These are phyloP conservation scores for Podila epigama DNA, from an alignment of 192 early-diverging fungal species.

Conservation along the genomic window DNA sequence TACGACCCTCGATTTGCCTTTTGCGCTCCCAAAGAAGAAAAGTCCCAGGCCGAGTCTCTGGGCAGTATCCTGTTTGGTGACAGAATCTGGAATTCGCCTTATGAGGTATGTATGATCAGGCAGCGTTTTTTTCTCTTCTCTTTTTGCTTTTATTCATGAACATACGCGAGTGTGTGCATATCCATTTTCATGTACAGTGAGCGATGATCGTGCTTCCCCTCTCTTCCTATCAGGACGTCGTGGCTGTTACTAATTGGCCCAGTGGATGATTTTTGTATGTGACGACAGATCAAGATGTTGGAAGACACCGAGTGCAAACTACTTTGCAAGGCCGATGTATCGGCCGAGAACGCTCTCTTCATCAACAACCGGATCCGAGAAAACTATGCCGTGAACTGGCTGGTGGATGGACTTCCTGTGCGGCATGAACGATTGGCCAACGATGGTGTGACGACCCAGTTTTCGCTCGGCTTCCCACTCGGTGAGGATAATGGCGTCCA, in stretches of 20 bases:
- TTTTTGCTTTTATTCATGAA: not conserved
- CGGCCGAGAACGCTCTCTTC: slow-evolving; percentile 78
- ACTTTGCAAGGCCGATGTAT: slow-evolving; percentile 68
- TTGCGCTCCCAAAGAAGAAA: slow-evolving; percentile 66
- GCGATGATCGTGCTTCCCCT: no score
- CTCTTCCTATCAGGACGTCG: no score
- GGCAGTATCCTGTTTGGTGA: slow-evolving; percentile 97
- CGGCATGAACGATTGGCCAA: slow-evolving; percentile 67
- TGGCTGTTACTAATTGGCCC: no score
- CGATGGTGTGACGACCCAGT: slow-evolving; percentile 61
- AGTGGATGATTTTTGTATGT: no score
- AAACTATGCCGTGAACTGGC: slow-evolving; percentile 82
- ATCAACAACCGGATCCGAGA: slow-evolving; percentile 85
- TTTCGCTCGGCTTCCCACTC: slow-evolving; percentile 83
- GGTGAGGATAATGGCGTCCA: slow-evolving; percentile 52
- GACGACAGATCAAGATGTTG: slow-evolving; percentile 28
- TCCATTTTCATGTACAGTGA: not conserved
- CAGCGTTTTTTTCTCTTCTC: not conserved
- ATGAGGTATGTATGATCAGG: slow-evolving; percentile 63
- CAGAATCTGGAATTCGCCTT: slow-evolving; percentile 85
- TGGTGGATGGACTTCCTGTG: slow-evolving; percentile 95
- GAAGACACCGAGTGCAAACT: slow-evolving; percentile 58
- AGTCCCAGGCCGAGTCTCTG: slow-evolving; percentile 79
- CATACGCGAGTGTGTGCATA: not conserved
- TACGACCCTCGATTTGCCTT: slow-evolving; percentile 89